Evolutionary conservation across 768 basidiomycete genomes (phyloP), one percentile per base, ranked within the genome.

Genomic region (Lactarius sp.): DNA sequence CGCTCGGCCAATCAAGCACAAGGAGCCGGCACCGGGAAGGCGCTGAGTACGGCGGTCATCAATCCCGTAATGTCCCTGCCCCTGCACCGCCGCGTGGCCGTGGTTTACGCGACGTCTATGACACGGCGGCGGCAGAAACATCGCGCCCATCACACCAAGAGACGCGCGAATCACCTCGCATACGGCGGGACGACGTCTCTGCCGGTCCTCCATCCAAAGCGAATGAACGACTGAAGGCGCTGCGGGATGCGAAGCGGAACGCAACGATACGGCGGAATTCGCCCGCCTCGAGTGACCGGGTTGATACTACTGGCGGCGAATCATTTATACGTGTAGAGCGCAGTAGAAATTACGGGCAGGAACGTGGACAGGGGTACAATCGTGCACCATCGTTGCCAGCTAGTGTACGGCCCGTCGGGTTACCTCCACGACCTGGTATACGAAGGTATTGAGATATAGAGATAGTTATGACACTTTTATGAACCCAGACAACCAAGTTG

Each of bases 191-290:
- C 60, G 68, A 72, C 59, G 68, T 72, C 41, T 56, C 41, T 14
- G 46, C 22, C 18, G 54, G 66, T 49, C 64, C 47, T 31, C 69
- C 74, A 13, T 79, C 77, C 9, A 78, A 72, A 66, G 78, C 79
- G 7, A 74, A 75, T 2, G 76, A 83, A 64, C 78, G 83, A 39
- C 71, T 84, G 56, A 81, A 77, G 70, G 80, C 79, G 20, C 64
- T 84, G 22, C 76, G 84, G 22, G 81, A 83, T 62, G 80, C 79
- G 33, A 82, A 78, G 70, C 79, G 80, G 12, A 71, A 69, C 20
- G 75, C 69, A 16, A 75, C 69, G n/a, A 59, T 68, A 10, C 60
- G 44, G 51, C 58, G 57, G 9, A 59, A 56, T n/a, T 34, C 33
- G 20, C 16, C 56, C 8, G 14, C 33, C 36, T 16, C 42, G 14